These are phyloP conservation scores for Fraxinus platypoda DNA, from an alignment of 305 asterid species.

Conservation along the genomic window DNA sequence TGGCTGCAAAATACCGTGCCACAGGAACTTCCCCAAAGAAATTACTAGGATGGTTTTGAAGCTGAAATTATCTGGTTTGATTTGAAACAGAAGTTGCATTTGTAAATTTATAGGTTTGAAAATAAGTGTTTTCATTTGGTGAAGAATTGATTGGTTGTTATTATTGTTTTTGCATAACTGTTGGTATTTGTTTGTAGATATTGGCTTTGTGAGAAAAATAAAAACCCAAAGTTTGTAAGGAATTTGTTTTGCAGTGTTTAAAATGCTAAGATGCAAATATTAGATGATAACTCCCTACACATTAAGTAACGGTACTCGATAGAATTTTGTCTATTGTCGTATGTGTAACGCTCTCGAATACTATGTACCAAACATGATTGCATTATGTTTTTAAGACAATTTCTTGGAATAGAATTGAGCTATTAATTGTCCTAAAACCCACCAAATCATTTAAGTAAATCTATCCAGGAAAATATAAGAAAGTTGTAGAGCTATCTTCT, in stretches of 20 bases:
- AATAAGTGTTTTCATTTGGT: constrained; percentile 38
- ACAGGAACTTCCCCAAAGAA: constrained; percentile 38
- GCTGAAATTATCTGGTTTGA: constrained; percentile 11
- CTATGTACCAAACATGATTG: not conserved
- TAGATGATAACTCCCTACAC: not conserved
- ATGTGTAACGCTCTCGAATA: too few species aligned
- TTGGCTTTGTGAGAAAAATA: not conserved
- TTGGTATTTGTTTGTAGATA: constrained; percentile 24
- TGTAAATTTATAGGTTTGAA: constrained; percentile 18
- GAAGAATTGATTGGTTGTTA: constrained; percentile 32
- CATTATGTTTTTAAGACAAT: not conserved
- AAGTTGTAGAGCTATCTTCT: not conserved
- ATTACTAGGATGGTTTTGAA: constrained; percentile 43
- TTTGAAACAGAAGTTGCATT: not conserved
- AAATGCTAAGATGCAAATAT: not conserved
- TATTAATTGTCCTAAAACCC: not conserved
- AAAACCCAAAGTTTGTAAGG: constrained; percentile 14
- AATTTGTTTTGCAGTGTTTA: not conserved
- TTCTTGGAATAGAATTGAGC: not conserved
- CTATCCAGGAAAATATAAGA: not conserved
- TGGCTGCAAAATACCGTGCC: constrained; percentile 41
- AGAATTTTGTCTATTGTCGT: not conserved
- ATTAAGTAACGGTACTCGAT: not conserved
- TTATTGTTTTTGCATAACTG: constrained; percentile 29
- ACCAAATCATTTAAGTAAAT: not conserved